Conservation (phyloP, 2,329 filamentous ascomycete genomes). For the Aaosphaeria arxii region DNA sequence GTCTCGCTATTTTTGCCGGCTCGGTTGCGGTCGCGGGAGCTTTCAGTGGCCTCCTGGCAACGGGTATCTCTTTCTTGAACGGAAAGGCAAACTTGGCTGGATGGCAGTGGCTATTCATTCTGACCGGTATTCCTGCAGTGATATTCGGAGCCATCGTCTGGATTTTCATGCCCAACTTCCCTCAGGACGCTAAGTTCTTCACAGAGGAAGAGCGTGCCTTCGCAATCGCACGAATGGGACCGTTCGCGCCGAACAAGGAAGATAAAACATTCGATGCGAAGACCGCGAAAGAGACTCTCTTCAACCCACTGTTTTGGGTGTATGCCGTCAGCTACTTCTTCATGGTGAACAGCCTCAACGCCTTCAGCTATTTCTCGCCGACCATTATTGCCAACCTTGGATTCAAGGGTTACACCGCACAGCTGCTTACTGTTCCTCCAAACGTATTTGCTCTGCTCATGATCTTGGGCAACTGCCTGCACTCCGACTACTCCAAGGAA, state of each 20-base stretch:
- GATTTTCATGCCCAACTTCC: slow-evolving; percentile 73
- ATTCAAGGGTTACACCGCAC: slow-evolving; percentile 52
- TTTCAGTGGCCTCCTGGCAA: slow-evolving; percentile 69
- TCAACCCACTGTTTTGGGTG: slow-evolving; percentile 51
- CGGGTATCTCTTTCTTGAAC: slow-evolving; percentile 66
- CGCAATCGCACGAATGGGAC: slow-evolving; percentile 61
- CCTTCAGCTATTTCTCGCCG: slow-evolving; percentile 52
- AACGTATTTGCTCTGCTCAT: slow-evolving; percentile 60
- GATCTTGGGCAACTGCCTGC: slow-evolving; percentile 26
- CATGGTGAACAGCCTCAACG: slow-evolving; percentile 43
- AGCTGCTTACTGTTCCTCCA: slow-evolving; percentile 65
- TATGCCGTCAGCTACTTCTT: slow-evolving; percentile 43
- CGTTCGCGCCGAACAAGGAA: slow-evolving; percentile 42
- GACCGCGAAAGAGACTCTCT: slow-evolving; percentile 45
- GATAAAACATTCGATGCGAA: slow-evolving; percentile 46
- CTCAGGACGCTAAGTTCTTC: slow-evolving; percentile 70
- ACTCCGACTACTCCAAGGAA: slow-evolving; percentile 18
- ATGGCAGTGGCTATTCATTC: slow-evolving; percentile 45
- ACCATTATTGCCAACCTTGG: slow-evolving; percentile 61
- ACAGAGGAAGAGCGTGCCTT: slow-evolving; percentile 66
- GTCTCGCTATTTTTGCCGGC: slow-evolving; percentile 76
- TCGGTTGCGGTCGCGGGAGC: slow-evolving; percentile 74
- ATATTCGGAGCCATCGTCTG: slow-evolving; percentile 64
- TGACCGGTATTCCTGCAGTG: slow-evolving; percentile 67
- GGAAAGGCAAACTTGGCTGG: slow-evolving; percentile 48